phyloP scores from a whole-genome alignment of 140 eudicot genomes.

The Artemisia princeps region DNA sequence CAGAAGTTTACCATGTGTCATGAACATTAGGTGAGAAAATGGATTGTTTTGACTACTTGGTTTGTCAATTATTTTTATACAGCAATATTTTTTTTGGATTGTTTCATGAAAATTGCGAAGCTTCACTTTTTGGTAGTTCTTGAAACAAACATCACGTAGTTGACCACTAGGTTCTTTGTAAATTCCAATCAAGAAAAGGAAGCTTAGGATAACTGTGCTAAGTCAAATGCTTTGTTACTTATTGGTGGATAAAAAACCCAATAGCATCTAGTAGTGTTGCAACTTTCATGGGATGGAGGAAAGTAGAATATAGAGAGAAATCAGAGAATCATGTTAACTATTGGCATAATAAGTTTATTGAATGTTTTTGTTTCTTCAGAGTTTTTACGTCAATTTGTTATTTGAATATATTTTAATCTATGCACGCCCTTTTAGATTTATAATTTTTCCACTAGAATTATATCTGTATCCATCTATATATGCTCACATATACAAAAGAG shows the following conservation, averaged over 20 bases:
- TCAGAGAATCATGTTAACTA: background rate
- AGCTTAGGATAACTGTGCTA: background rate
- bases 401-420: too few species aligned
- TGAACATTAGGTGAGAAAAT: slow-evolving; percentile 8
- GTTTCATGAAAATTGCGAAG: background rate
- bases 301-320: background rate
- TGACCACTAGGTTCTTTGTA: background rate
- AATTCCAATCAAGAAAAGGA: background rate
- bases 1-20: background rate
- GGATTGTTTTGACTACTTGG: background rate
- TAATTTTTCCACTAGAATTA: too few species aligned
- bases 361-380: too few species aligned
- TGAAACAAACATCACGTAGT: background rate
- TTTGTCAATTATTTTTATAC: slow-evolving; percentile 1
- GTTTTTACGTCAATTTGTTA: too few species aligned
- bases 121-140: background rate
- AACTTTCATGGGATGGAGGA: slow-evolving; percentile 7
- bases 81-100: background rate
- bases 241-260: background rate
- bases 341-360: background rate
- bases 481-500: too few species aligned
- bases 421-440: too few species aligned
- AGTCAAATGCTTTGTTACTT: background rate
- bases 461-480: too few species aligned
- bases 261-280: background rate